A percentile compares a stretch with the other conserved stretches of the same genome.
Evolutionary conservation across 1,284 basidiomycete genomes (phyloP).

Genomic region (Hypsizygus ulmarius): DNA sequence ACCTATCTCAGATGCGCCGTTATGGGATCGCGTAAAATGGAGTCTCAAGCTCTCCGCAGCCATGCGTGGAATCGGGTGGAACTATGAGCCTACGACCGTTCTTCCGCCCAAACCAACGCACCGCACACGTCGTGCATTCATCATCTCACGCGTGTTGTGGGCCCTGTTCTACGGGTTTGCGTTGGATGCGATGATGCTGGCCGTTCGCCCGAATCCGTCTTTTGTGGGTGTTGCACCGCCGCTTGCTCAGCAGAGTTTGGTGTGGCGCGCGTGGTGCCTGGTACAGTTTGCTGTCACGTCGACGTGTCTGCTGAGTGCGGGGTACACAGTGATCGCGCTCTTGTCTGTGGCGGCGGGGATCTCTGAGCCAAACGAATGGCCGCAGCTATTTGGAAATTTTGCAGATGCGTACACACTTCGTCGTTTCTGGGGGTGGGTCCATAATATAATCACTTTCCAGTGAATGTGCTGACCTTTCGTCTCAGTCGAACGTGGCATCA

Average conservation of each 20-base stretch:
- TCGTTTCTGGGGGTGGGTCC: conserved; percentile 26
- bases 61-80: conserved; percentile 26
- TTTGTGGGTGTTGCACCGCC: conserved; percentile 12
- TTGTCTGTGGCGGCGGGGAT: background rate
- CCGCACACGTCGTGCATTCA: conserved; percentile 14
- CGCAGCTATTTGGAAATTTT: conserved; percentile 21
- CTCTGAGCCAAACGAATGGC: conserved; percentile 22
- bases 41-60: conserved; percentile 19
- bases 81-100: conserved; percentile 20
- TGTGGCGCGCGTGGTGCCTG: conserved; percentile 14
- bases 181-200: conserved; percentile 11
- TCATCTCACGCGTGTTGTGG: conserved; percentile 8
- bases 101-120: conserved; percentile 20
- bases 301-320: background rate
- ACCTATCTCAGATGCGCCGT: conserved; percentile 16
- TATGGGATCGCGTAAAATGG: conserved; percentile 26
- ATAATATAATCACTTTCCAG: background rate
- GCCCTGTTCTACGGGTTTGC: conserved; percentile 11
- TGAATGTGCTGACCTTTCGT: background rate
- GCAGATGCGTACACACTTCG: conserved; percentile 25
- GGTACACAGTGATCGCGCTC: background rate
- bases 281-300: conserved; percentile 11
- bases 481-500: conserved; percentile 24
- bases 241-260: conserved; percentile 9
- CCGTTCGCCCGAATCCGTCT: conserved; percentile 16